Evolutionary conservation across 768 basidiomycete species (phyloP).

Genomic region (Daedaleopsis sinensis): DNA sequence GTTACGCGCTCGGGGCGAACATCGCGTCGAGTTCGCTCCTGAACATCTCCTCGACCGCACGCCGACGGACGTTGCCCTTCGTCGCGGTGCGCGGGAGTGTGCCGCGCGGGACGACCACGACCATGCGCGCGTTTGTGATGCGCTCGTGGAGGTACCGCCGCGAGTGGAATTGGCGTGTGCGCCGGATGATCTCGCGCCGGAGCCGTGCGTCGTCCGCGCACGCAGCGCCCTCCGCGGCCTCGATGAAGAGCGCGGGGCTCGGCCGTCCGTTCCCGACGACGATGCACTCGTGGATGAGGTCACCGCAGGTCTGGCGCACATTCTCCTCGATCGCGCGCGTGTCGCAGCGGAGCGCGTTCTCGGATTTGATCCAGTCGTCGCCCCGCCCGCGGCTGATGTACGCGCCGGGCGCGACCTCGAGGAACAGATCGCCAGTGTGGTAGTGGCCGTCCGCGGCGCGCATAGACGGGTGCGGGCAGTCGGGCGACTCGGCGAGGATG

Average conservation of each 20-base stretch:
- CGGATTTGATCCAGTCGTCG: conserved; percentile 82
- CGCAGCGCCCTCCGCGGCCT: conserved; percentile 47
- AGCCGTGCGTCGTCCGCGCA: conserved; percentile 54
- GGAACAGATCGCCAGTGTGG: conserved; percentile 78
- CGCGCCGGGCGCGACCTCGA: conserved; percentile 54
- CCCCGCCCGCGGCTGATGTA: conserved; percentile 69
- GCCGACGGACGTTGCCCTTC: conserved; percentile 76
- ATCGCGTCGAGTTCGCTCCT: conserved; percentile 57
- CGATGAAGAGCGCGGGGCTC: conserved; percentile 72
- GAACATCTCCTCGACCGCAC: conserved; percentile 69
- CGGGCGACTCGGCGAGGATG: conserved; percentile 60
- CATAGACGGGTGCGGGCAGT: conserved; percentile 63
- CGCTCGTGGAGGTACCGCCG: conserved; percentile 76
- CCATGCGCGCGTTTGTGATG: conserved; percentile 61
- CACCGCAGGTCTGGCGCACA: conserved; percentile 58
- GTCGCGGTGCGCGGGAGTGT: conserved; percentile 73
- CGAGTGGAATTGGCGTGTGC: conserved; percentile 67
- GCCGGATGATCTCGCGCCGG: conserved; percentile 68
- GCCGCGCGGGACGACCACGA: conserved; percentile 62
- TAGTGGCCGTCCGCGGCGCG: conserved; percentile 64
- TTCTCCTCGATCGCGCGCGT: conserved; percentile 70
- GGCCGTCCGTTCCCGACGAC: conserved; percentile 74
- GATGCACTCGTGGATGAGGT: conserved; percentile 66
- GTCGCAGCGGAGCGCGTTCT: conserved; percentile 71
- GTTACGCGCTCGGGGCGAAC: conserved; percentile 36